phyloP scores from a whole-genome alignment of 108 stramenopile species.

The Fistulifera pelliculosa region DNA sequence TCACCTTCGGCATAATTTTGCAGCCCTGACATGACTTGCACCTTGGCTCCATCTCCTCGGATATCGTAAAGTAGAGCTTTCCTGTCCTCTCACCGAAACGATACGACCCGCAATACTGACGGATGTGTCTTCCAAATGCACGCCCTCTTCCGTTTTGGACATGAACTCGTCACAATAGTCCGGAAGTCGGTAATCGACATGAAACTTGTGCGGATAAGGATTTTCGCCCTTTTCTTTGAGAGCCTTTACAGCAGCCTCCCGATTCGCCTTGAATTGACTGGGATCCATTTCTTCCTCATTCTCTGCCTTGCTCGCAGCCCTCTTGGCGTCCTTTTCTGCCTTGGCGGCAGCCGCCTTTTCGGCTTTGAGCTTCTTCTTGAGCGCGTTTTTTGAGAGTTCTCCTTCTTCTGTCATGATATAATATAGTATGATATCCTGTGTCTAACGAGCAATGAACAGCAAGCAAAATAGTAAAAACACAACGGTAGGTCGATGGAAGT shows the following conservation, averaged over 20 bases:
- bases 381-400: constrained; percentile 54
- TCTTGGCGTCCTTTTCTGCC: constrained; percentile 51
- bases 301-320: constrained; percentile 31
- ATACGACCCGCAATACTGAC: constrained; percentile 93
- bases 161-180: constrained; percentile 79
- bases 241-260: constrained; percentile 62
- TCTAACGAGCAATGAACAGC: no score
- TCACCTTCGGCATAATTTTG: constrained; percentile 73
- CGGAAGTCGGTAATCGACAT: constrained; percentile 79
- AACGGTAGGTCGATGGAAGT: no score
- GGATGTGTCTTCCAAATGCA: constrained; percentile 48
- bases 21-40: constrained; percentile 93
- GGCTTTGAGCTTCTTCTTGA: constrained; percentile 67
- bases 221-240: constrained; percentile 78
- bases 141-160: constrained; percentile 59
- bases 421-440: no score
- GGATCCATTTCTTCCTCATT: constrained; percentile 88
- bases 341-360: constrained; percentile 54
- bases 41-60: constrained; percentile 88
- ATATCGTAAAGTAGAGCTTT: constrained; percentile 97
- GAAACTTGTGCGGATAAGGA: constrained; percentile 99
- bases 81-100: constrained; percentile 86
- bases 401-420: constrained; percentile 18
- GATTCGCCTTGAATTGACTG: constrained; percentile 90
- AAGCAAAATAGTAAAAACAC: no score